Conservation (phyloP, 768 basidiomycete species). For the Lactifluus pinguis region DNA sequence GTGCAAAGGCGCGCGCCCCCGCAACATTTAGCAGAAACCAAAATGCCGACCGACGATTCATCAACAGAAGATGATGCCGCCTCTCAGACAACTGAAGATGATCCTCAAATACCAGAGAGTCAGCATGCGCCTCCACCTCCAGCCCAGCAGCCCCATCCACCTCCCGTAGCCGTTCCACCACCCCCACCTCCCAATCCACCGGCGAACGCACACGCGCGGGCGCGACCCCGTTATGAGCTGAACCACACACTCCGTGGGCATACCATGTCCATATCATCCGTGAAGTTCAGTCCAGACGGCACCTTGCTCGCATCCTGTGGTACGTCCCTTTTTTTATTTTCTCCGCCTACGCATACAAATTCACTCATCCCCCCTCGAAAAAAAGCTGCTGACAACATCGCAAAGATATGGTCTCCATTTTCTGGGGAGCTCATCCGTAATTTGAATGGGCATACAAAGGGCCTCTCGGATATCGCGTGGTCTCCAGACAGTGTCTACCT, state of each 20-base stretch:
- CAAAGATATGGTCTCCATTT: conserved; percentile 79
- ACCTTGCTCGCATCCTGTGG: conserved; percentile 79
- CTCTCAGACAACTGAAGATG: conserved; percentile 81
- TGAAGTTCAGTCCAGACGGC: conserved; percentile 90
- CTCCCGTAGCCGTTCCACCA: conserved; percentile 8
- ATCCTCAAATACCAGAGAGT: conserved; percentile 64
- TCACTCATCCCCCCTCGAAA: background rate
- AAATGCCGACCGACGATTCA: conserved; percentile 28
- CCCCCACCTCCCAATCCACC: conserved; percentile 6
- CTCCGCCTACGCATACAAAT: background rate
- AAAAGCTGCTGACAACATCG: conserved; percentile 68
- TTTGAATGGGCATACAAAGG: conserved; percentile 66
- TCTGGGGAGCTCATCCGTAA: conserved; percentile 72
- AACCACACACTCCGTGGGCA: conserved; percentile 67
- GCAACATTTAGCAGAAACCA: too few relatives aligned
- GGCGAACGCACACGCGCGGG: conserved; percentile 28
- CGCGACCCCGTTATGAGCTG: conserved; percentile 58
- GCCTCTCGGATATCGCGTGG: conserved; percentile 86
- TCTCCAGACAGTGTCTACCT: conserved; percentile 74
- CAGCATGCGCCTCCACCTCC: conserved; percentile 35
- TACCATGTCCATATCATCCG: conserved; percentile 73
- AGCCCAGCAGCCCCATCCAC: conserved; percentile 27
- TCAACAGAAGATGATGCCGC: conserved; percentile 53
- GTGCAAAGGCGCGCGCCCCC: too few relatives aligned
- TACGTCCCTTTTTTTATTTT: conserved; percentile 27